Base-by-base conservation (phyloP, 2,329 filamentous ascomycete genomes). In the Aspergillus awamori region DNA sequence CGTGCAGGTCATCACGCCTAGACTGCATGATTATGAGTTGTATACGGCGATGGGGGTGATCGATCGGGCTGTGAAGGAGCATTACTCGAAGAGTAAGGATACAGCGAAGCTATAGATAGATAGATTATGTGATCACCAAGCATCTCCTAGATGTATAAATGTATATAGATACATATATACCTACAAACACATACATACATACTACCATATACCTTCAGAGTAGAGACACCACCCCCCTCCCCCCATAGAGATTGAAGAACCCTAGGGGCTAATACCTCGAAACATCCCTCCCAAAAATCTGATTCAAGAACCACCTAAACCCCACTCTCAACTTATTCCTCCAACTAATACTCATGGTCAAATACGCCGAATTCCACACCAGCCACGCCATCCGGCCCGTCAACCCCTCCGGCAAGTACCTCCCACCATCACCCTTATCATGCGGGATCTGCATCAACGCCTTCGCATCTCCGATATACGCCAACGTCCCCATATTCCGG, bases 401-500 rank as follows among this genome's bases (percentile, higher is more conserved):
- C 33, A 80, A 61, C 7, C 75, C 73, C 26, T 72, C 69, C 4
- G 77, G 76, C 2, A 79, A 65, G 57, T 73, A 72, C 13, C 68
- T 71, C 36, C 67, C 5, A 47, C 62, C 24, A 24, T 60, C 48
- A 48, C 63, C 62, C 11, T 56, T 60, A 3, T 72, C 67, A 6
- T 74, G 70, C 0, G 78, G 77, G 13, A 80, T 73, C 68, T 88
- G 85, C 72, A 88, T 79, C 54, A 87, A 72, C 0, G 84, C 86
- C 36, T 82, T 83, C 69, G 82, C 83, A 28, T 82, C 81, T 0
- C 86, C 86, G 17, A 87, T 79, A 57, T 87, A 87, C 0, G 86
- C 85, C 76, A 88, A 77, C 3, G 84, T 81, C 2, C 85, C 86
- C 57, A 87, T 70, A 62, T 87, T 83, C 33, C 79, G 81, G 74